Percentiles rank a stretch among this genome's conserved stretches.
phyloP scores from a whole-genome alignment of 148 eudicot genomes.

The Nepenthes mirabilis region DNA sequence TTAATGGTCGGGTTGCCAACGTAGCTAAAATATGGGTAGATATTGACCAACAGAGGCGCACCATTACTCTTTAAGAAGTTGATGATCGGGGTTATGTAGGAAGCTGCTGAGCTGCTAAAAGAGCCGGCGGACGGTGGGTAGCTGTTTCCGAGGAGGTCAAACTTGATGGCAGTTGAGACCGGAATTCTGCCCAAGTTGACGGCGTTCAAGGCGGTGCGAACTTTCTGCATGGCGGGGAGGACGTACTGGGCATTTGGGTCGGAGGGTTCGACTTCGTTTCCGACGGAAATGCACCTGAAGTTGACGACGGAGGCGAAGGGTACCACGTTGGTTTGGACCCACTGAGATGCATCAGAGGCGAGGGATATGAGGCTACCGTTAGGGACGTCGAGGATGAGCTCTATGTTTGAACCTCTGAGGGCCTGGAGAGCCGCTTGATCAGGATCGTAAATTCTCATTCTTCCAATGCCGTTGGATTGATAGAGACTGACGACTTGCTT shows the following conservation, averaged over 20 bases:
- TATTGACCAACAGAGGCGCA: constrained; percentile 27
- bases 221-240: constrained; percentile 37
- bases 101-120: constrained; percentile 3
- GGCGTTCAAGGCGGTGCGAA: constrained; percentile 20
- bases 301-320: constrained; percentile 26
- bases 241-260: constrained; percentile 20
- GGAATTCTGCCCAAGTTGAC: constrained; percentile 23
- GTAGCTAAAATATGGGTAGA: constrained; percentile 37
- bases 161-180: constrained; percentile 27
- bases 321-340: constrained; percentile 31
- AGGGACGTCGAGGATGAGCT: constrained; percentile 34
- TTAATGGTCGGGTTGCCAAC: constrained; percentile 1
- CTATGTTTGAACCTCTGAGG: constrained; percentile 26
- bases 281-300: constrained; percentile 41
- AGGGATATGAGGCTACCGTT: constrained; percentile 17
- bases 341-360: constrained; percentile 11
- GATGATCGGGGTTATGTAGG: constrained; percentile 24
- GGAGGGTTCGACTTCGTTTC: constrained; percentile 28
- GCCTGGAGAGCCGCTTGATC: constrained; percentile 22
- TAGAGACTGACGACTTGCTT: constrained; percentile 20
- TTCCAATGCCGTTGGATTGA: constrained; percentile 19
- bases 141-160: constrained; percentile 5
- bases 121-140: constrained; percentile 26
- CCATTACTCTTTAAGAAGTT: constrained; percentile 20
- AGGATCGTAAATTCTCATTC: constrained; percentile 39